Base-by-base conservation (phyloP, 176 grass and related monocot genomes). In the Hsuehochloa calcarea region DNA sequence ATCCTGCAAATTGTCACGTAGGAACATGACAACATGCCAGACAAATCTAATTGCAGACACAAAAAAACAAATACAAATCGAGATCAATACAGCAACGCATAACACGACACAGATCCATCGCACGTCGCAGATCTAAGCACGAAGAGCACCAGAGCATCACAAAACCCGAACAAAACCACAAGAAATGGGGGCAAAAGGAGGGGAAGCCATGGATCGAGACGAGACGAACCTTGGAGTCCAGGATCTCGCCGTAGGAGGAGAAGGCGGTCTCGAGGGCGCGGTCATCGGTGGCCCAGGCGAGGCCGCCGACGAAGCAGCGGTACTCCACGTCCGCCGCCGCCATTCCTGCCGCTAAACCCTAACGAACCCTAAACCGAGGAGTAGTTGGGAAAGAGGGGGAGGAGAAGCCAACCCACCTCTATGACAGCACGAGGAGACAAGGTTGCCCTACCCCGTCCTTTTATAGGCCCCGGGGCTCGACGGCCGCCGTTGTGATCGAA, bases 291-390 rank as follows among this genome's bases (percentile, higher is more conserved):
- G 93, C 89, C 96, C 96, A 98, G 69, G 96, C 93, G 1, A 98
- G 93, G 54, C 96, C 96, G 14, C 96, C 93, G 10, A 98, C 96
- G 69, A 98, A 98, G 87, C 93, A 95, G 10, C 96, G 93, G 90
- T 80, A 98, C 88, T 95, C 96, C 3, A 98, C 96, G 5, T 98
- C 94, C 27, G 87, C 5, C 51, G 85, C 83, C 59, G 93, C 95
- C 95, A 97, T 97, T 8, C 55, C 27, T 47, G 0, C 46, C 29
- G 25, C 75, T 63, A 78, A 87, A 88, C 88, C 77, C 87, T 87
- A 90, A 81, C 67, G 78, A 90, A 74, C 72, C 45, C 22, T 5
- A 12, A 54, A 87, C 70, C 82, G 77, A 74, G 85, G 4, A 83
- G 62, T 27, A n/a, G 43, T 31, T 16, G 34, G 40, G 39, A 45